Evolutionary conservation across 495 filamentous ascomycete genomes (phyloP).

Genomic region (Hypoxylon fuscum): DNA sequence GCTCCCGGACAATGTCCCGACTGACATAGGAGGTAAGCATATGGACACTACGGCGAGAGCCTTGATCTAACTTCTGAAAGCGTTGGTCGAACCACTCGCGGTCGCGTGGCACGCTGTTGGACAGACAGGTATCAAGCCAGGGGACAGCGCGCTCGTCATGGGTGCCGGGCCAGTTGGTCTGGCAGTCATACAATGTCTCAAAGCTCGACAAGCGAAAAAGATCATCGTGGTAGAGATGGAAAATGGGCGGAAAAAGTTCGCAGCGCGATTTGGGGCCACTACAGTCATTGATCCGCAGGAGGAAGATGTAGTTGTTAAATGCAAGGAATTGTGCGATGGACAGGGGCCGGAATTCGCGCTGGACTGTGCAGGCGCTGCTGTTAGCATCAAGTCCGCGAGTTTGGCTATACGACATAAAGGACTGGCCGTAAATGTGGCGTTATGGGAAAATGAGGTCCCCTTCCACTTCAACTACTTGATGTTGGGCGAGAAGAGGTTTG

Average conservation of each 20-base stretch:
- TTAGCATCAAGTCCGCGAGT: slow-evolving; percentile 59
- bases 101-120: slow-evolving; percentile 71
- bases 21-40: slow-evolving; percentile 54
- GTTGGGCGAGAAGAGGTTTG: slow-evolving; percentile 47
- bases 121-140: slow-evolving; percentile 42
- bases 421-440: slow-evolving; percentile 67
- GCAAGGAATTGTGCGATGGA: slow-evolving; percentile 56
- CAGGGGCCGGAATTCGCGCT: slow-evolving; percentile 64
- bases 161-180: slow-evolving; percentile 71
- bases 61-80: slow-evolving; percentile 21
- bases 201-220: slow-evolving; percentile 52
- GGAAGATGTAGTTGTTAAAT: slow-evolving; percentile 57
- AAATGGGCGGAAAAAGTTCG: slow-evolving; percentile 57
- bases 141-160: slow-evolving; percentile 61
- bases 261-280: slow-evolving; percentile 61
- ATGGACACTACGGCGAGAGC: neutral
- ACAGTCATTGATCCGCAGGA: slow-evolving; percentile 63
- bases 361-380: slow-evolving; percentile 66
- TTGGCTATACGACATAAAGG: slow-evolving; percentile 59
- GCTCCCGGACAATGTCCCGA: slow-evolving; percentile 58
- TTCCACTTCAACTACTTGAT: slow-evolving; percentile 59
- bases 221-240: slow-evolving; percentile 67
- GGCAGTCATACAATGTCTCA: slow-evolving; percentile 64
- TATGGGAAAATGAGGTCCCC: slow-evolving; percentile 64
- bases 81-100: slow-evolving; percentile 67